Evolutionary conservation across 1,139 yeast genomes (phyloP), one percentile per base, ranked within the genome.

Genomic region (Pichia sp.): DNA sequence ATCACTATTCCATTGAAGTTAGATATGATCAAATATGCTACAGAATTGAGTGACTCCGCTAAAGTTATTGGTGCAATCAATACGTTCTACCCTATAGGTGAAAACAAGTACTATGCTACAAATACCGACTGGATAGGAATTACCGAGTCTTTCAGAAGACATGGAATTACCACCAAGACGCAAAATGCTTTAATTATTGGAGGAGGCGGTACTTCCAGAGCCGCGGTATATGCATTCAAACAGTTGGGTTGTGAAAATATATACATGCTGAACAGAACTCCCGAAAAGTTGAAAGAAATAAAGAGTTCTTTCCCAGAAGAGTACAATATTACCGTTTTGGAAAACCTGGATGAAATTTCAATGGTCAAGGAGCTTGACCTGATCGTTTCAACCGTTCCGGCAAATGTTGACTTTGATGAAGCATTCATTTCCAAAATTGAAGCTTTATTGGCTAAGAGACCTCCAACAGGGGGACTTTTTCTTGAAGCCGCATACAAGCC

Each of bases 101-200:
- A 78, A 47, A 85, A 83, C 11, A 75, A 77, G 59, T 79, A 85
- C 54, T 70, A 73, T 54, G 99, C 98, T 58, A 95, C 89, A 64
- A 95, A 95, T 72, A 95, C 99, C 48, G 99, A 95, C 70, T 93
- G 97, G 96, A 74, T 84, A 54, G 99, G 99, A 26, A 87, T 95
- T 62, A 77, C 76, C 49, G 79, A 85, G 60, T 81, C 96, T 1
- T 82, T 90, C 63, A 67, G 73, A 45, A 71, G 78, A 57, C 76
- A 78, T 56, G 93, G 93, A 10, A 84, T 84, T 40, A 44, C 45
- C 8, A 65, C 59, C 19, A 75, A 77, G 55, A 53, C 45, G 16
- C 45, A 46, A 10, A 95, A 90, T 45, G 62, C 62, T 40, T 75
- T 93, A 58, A 86, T 93, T 52, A 76, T 93, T 62, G 99, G 99